A percentile compares a stretch with the other conserved stretches of the same genome.
Conservation (phyloP, 2,329 filamentous ascomycete species). For the Phyllosticta paracitricarpa region DNA sequence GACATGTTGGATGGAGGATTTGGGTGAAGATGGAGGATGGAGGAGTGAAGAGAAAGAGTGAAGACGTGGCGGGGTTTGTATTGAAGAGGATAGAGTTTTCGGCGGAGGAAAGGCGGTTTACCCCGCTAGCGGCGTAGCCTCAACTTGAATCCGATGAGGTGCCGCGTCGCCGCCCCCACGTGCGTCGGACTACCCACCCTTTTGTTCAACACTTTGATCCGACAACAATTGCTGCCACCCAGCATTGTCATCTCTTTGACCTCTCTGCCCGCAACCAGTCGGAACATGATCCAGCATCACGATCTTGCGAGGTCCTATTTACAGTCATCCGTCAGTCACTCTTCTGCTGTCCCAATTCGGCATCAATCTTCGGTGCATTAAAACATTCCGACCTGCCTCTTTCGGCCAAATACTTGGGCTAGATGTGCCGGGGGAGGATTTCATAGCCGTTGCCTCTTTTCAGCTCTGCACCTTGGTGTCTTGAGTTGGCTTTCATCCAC, state of each 20-base stretch:
- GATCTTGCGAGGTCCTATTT: background rate
- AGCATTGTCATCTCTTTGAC: background rate
- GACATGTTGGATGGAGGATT: constrained; percentile 37
- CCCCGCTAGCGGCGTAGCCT: background rate
- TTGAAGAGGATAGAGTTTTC: constrained; percentile 3
- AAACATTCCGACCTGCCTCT: background rate
- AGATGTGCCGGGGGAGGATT: background rate
- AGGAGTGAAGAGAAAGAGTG: constrained; percentile 14
- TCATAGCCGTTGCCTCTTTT: background rate
- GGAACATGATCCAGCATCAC: background rate
- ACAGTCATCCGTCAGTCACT: background rate
- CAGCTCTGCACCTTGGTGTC: background rate
- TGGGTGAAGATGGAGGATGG: constrained; percentile 12
- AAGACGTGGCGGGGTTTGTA: constrained; percentile 11
- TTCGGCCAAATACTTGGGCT: background rate
- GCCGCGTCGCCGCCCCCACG: background rate
- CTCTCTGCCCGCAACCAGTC: background rate
- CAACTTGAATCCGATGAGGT: background rate
- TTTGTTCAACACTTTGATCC: background rate
- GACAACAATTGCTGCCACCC: background rate
- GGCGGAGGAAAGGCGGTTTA: background rate
- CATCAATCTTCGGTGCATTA: background rate
- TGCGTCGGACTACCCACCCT: background rate
- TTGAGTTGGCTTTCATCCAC: background rate
- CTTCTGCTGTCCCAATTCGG: background rate